These are phyloP conservation scores for Udeniomyces megalosporus DNA, from an alignment of 768 basidiomycete genomes.

Conservation along the genomic window DNA sequence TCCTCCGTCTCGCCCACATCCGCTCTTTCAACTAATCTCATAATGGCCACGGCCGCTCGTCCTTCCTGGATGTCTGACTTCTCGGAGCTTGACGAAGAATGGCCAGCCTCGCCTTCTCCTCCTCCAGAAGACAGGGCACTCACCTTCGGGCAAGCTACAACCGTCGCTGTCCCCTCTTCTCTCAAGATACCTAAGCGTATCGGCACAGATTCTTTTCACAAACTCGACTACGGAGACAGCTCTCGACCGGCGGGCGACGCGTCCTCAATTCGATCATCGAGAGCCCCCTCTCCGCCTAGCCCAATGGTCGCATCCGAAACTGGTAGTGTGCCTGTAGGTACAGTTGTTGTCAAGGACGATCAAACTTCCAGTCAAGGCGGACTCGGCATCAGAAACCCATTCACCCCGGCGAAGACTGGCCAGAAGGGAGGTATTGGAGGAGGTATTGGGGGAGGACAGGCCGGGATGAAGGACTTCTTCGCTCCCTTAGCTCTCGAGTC, in stretches of 20 bases:
- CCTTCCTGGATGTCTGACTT: conserved; percentile 7
- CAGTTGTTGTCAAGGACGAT: background rate
- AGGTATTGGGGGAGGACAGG: background rate
- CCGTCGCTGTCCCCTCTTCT: background rate
- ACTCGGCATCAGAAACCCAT: background rate
- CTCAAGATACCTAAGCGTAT: background rate
- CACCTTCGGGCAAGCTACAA: background rate
- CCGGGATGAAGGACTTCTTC: conserved; percentile 40
- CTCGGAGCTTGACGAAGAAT: conserved; percentile 7
- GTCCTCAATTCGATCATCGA: background rate
- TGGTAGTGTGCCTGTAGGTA: background rate
- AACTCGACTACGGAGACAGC: background rate
- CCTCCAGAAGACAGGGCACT: background rate
- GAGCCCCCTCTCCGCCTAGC: background rate
- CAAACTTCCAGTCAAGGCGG: background rate
- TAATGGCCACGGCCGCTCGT: background rate
- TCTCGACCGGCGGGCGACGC: background rate
- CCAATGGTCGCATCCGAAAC: background rate
- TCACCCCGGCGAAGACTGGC: background rate
- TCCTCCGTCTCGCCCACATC: background rate
- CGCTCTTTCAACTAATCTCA: background rate
- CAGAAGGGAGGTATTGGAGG: background rate
- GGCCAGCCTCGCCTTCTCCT: conserved; percentile 7
- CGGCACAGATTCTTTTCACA: background rate
- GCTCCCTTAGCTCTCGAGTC: conserved; percentile 69